A percentile compares a stretch with the other conserved stretches of the same genome.
phyloP scores from a whole-genome alignment of 495 filamentous ascomycete genomes.

The Pseudevernia furfuracea region DNA sequence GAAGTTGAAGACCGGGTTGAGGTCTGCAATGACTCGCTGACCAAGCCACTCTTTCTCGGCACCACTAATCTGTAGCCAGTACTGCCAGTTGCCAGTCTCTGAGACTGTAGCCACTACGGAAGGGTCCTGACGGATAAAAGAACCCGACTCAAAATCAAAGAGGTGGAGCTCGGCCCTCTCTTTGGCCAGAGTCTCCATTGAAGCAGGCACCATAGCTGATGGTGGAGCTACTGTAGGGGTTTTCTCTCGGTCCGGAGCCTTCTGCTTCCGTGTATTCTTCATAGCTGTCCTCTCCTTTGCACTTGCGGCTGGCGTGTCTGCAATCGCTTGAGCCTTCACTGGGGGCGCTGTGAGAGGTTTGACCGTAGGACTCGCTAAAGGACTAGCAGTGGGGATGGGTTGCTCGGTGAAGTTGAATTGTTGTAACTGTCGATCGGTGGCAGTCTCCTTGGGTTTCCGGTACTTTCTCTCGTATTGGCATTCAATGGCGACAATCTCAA shows the following conservation, averaged over 20 bases:
- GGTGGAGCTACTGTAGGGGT: constrained; percentile 48
- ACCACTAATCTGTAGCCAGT: constrained; percentile 86
- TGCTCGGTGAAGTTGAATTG: constrained; percentile 74
- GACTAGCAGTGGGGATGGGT: constrained; percentile 76
- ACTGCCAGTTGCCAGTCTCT: constrained; percentile 86
- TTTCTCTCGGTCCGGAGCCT: constrained; percentile 30
- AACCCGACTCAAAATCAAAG: constrained; percentile 78
- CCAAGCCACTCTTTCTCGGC: constrained; percentile 79
- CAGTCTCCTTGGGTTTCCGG: constrained; percentile 65
- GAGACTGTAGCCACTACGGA: constrained; percentile 69
- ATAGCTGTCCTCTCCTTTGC: constrained; percentile 32
- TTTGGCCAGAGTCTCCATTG: constrained; percentile 61
- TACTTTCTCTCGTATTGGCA: constrained; percentile 98
- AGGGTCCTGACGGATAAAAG: constrained; percentile 74
- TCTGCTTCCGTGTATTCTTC: constrained; percentile 34
- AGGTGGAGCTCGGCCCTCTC: constrained; percentile 82
- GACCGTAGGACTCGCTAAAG: constrained; percentile 56
- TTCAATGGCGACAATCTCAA: constrained; percentile 76
- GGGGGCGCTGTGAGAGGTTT: constrained; percentile 34
- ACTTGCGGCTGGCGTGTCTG: constrained; percentile 38
- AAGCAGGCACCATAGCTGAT: constrained; percentile 57
- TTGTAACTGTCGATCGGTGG: constrained; percentile 70
- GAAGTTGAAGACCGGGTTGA: constrained; percentile 98
- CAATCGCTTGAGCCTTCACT: constrained; percentile 24
- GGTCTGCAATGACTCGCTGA: constrained; percentile 73